Percentiles rank a stretch among this genome's conserved stretches.
Evolutionary conservation across 768 basidiomycete species (phyloP).

Genomic region (Tricholomella constricta): DNA sequence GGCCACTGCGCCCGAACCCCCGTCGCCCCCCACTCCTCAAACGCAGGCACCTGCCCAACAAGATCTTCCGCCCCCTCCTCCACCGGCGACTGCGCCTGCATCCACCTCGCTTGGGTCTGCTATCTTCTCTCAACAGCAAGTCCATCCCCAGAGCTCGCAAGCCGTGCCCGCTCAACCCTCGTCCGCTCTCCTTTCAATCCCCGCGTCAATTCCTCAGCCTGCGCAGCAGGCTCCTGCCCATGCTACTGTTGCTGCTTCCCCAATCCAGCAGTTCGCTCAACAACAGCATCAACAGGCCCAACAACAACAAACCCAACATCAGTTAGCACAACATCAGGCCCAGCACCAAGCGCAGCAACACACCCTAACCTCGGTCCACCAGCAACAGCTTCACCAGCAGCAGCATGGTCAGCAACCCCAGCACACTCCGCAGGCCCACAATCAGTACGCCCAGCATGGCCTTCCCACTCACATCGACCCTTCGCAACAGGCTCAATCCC

Average conservation of each 20-base stretch:
- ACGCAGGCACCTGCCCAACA: conserved; percentile 28
- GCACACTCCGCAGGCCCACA: conserved; percentile 45
- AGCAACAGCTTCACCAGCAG: conserved; percentile 37
- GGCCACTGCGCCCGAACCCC: conserved; percentile 30
- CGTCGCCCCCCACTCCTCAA: conserved; percentile 34
- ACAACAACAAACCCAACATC: conserved; percentile 26
- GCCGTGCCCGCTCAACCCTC: conserved; percentile 30
- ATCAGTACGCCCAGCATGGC: conserved; percentile 67
- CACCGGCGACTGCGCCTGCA: conserved; percentile 42
- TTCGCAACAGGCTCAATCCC: conserved; percentile 44
- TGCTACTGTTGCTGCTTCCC: conserved; percentile 33
- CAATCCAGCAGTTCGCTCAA: conserved; percentile 43
- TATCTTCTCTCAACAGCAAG: conserved; percentile 50
- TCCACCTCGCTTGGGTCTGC: conserved; percentile 38
- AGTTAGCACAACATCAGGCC: conserved; percentile 22
- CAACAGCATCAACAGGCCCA: conserved; percentile 38
- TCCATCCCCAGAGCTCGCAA: conserved; percentile 37
- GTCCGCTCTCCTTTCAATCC: conserved; percentile 24
- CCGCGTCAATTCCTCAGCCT: conserved; percentile 25
- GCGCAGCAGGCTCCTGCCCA: conserved; percentile 41
- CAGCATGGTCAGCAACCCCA: conserved; percentile 45
- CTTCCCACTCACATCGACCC: conserved; percentile 69
- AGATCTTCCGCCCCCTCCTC: conserved; percentile 38
- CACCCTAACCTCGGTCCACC: conserved; percentile 22
- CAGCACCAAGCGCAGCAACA: conserved; percentile 38